Evolutionary conservation across 768 basidiomycete genomes (phyloP).

Genomic region (Rhodotorula taiwanensis): DNA sequence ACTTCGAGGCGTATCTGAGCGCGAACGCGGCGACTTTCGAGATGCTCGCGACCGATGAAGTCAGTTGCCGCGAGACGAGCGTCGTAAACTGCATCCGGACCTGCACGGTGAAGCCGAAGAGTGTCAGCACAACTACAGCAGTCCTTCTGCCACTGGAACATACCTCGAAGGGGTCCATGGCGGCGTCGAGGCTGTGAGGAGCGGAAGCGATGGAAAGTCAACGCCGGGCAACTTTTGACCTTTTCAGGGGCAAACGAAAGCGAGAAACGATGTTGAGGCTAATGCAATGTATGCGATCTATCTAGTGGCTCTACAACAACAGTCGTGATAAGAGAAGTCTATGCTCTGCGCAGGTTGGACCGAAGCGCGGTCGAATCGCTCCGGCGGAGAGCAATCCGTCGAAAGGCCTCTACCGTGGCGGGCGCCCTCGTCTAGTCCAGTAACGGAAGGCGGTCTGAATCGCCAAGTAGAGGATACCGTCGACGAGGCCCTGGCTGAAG

Average conservation of each 20-base stretch:
- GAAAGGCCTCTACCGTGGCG: too few relatives aligned
- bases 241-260: too few relatives aligned
- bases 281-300: too few relatives aligned
- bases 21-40: slow-evolving; percentile 48
- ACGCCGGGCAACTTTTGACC: too few relatives aligned
- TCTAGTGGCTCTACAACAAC: too few relatives aligned
- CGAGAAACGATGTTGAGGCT: background rate
- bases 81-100: slow-evolving; percentile 46
- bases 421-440: slow-evolving; percentile 1
- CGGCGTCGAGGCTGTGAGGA: background rate
- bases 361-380: too few relatives aligned
- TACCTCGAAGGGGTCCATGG: slow-evolving; percentile 41
- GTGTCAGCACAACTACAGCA: background rate
- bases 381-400: too few relatives aligned
- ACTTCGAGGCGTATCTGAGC: slow-evolving; percentile 45
- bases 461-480: slow-evolving; percentile 15
- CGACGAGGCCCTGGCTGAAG: slow-evolving; percentile 14
- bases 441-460: slow-evolving; percentile 4
- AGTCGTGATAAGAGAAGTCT: too few relatives aligned
- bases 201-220: too few relatives aligned
- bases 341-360: too few relatives aligned
- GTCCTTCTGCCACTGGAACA: background rate
- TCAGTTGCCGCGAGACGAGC: slow-evolving; percentile 43
- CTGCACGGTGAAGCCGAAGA: slow-evolving; percentile 6
- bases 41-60: slow-evolving; percentile 47